Base-by-base conservation (phyloP, 2,329 filamentous ascomycete genomes). In the Paracoccidioides brasiliensis region DNA sequence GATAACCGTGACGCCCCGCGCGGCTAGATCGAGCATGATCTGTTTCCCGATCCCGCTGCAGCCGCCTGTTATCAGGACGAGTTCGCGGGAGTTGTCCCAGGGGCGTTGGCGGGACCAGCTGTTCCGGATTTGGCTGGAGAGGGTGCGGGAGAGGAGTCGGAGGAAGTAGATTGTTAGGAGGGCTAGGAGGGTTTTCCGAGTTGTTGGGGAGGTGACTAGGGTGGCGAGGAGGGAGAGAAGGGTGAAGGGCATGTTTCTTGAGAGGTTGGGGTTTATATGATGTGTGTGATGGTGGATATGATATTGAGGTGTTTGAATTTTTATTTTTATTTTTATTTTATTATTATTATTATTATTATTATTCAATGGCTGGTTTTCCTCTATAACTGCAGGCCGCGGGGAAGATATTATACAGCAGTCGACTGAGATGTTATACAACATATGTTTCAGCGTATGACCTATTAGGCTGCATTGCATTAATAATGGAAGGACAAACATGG, bases 11-110 rank as follows among this genome's bases (percentile, higher is more conserved):
- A 67, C 60, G 2, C 67, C 66, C 5, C 53, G 59, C 22, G 57
- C 48, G 3, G 66, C 60, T 12, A 72, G 55, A 45, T 69, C 65
- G 5, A 63, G 54, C 61, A 69, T 64, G 54, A 71, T 62, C 54
- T 70, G 65, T 55, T 68, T 69, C 41, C 70, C 70, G 37, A 72
- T 72, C 3, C 69, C 70, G 48, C 67, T 68, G 57, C 64, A 66
- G 5, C 70, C 70, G 6, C 70, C 70, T 0, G 69, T 70, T 15
- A 72, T 8, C 4, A 72, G 61, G 5, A 71, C 64, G 15, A 72
- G 54, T 59, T 72, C 70, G 32, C 59, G 60, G 9, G 58, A 50
- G 1, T 59, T 32, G 10, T 64, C 51, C 66, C 66, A 70, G 35
- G 57, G 61, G 3, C 61, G 53, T 5, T 59, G 60, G 51, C 55